These are phyloP conservation scores for Naganishia kalamii DNA, from an alignment of 768 basidiomycete species.

Conservation along the genomic window DNA sequence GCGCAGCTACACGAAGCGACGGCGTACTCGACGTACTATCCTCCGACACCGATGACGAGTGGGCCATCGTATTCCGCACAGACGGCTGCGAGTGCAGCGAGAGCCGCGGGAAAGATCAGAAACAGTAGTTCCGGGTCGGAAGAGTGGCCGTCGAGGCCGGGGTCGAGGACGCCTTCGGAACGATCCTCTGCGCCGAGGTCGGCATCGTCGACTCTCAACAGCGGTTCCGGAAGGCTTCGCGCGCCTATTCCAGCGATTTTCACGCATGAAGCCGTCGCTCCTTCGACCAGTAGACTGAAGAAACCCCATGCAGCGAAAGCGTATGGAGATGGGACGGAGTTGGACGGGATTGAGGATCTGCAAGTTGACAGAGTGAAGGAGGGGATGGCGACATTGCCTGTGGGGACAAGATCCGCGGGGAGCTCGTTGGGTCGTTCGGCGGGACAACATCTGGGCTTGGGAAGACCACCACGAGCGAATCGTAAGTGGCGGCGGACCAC, in stretches of 20 bases:
- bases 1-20: constrained; percentile 12
- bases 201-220: background rate
- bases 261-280: background rate
- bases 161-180: background rate
- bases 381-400: background rate
- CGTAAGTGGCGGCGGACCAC: background rate
- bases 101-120: constrained; percentile 14
- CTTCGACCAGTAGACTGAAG: constrained; percentile 23
- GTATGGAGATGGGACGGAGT: constrained; percentile 64
- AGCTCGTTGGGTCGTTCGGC: background rate
- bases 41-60: background rate
- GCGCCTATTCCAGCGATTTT: background rate
- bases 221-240: background rate
- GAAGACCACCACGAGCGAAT: background rate
- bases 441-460: background rate
- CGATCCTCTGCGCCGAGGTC: background rate
- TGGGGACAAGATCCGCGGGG: background rate
- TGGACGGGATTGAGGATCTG: constrained; percentile 74
- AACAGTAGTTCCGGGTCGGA: constrained; percentile 6
- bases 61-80: constrained; percentile 7
- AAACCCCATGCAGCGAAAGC: constrained; percentile 26
- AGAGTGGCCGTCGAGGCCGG: background rate
- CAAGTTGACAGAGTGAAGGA: constrained; percentile 19
- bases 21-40: background rate
- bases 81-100: constrained; percentile 22